Conservation (phyloP, 768 basidiomycete species). For the Rhizopogon rudus region DNA sequence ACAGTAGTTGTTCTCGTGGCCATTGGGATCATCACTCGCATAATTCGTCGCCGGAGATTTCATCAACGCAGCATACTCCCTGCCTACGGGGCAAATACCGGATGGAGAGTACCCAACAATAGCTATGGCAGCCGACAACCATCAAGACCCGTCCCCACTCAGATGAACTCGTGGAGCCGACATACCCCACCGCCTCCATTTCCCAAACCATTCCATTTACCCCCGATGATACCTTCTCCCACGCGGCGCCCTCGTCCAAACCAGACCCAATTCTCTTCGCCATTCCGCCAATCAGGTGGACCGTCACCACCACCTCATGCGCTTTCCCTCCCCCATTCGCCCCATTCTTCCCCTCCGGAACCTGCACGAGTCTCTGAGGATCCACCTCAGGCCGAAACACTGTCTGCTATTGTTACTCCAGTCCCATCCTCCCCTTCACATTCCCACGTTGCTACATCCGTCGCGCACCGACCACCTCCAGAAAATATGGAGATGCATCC, state of each 20-base stretch:
- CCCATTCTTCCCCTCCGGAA: background rate
- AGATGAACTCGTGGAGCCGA: background rate
- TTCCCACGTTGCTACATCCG: background rate
- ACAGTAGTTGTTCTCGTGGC: background rate
- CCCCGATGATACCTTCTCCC: background rate
- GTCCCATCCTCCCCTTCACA: background rate
- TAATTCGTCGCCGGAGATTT: background rate
- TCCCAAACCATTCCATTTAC: background rate
- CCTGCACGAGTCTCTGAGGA: background rate
- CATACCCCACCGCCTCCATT: background rate
- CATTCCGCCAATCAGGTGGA: background rate
- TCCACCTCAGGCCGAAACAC: background rate
- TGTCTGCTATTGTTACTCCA: background rate
- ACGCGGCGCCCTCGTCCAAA: background rate
- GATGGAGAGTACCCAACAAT: background rate
- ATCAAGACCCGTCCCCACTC: background rate
- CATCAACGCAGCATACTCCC: background rate
- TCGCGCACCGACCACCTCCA: background rate
- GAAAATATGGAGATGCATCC: constrained; percentile 3
- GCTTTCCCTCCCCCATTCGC: background rate
- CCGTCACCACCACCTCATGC: background rate
- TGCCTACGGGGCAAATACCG: no score
- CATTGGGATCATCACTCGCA: background rate
- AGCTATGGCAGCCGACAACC: background rate
- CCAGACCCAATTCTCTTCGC: background rate